Evolutionary conservation across 2,329 filamentous ascomycete genomes (phyloP).

Genomic region (Aschersonia sp.): DNA sequence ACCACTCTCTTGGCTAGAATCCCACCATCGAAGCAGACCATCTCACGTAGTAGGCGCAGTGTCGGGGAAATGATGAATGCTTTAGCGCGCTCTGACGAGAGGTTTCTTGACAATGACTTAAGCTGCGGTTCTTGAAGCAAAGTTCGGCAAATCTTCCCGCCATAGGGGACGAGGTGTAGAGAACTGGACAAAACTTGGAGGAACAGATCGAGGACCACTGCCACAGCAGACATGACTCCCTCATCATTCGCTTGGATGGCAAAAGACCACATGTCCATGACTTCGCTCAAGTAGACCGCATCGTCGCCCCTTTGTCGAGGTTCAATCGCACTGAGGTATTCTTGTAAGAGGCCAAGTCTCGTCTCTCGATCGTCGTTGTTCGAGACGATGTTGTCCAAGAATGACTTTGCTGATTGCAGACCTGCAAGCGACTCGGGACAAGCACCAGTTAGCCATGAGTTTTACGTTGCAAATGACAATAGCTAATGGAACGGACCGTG

Average conservation of each 20-base stretch:
- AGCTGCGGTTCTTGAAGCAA: constrained; percentile 69
- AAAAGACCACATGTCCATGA: constrained; percentile 82
- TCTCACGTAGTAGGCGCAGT: constrained; percentile 70
- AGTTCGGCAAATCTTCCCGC: constrained; percentile 65
- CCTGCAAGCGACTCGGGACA: constrained; percentile 22
- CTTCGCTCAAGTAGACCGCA: constrained; percentile 55
- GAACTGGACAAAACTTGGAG: constrained; percentile 63
- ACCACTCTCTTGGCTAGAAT: constrained; percentile 66
- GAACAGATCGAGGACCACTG: constrained; percentile 68
- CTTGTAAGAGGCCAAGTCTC: constrained; percentile 45
- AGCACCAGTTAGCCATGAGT: not conserved
- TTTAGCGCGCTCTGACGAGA: constrained; percentile 69
- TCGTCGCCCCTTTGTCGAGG: constrained; percentile 28
- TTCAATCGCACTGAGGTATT: constrained; percentile 49
- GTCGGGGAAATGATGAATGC: constrained; percentile 83
- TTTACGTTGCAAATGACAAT: too few species aligned
- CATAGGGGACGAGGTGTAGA: constrained; percentile 61
- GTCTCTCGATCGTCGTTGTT: constrained; percentile 24
- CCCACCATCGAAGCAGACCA: constrained; percentile 77
- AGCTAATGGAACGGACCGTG: constrained; percentile 33
- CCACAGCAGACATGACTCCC: constrained; percentile 63
- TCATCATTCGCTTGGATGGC: constrained; percentile 71
- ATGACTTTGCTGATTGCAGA: constrained; percentile 53
- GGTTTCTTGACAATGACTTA: constrained; percentile 63
- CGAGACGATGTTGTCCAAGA: constrained; percentile 52